Conservation (phyloP, 257 asterid species). For the Verbascum thapsus region DNA sequence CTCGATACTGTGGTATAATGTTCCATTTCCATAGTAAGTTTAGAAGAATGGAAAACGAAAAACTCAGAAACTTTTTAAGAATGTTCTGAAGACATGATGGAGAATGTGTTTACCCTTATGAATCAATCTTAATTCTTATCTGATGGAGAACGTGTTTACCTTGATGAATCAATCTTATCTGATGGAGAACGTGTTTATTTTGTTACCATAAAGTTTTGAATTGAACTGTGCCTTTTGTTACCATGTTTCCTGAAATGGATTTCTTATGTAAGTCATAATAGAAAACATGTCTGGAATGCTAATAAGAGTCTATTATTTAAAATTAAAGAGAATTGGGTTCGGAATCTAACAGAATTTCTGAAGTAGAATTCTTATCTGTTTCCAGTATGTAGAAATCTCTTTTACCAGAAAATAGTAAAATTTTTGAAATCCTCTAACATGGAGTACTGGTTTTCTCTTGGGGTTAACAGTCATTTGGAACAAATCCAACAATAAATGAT, state of each 20-base stretch:
- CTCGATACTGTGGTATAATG: constrained; percentile 16
- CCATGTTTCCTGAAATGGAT: neutral
- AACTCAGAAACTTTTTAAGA: neutral
- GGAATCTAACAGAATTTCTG: neutral
- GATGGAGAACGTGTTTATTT: too few species aligned
- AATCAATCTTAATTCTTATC: neutral
- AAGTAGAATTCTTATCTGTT: neutral
- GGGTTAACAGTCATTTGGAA: neutral
- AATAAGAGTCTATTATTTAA: neutral
- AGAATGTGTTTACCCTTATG: neutral
- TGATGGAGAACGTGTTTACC: too few species aligned
- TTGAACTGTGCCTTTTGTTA: too few species aligned
- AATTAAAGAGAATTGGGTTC: neutral
- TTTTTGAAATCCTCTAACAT: too few species aligned
- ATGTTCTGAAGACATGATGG: constrained; percentile 3
- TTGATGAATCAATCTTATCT: too few species aligned
- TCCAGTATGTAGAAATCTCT: neutral
- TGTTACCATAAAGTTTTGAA: too few species aligned
- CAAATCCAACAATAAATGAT: neutral
- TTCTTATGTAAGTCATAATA: neutral
- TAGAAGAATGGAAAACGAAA: constrained; percentile 12
- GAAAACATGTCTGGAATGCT: constrained; percentile 2
- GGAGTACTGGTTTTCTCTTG: neutral
- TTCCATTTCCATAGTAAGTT: constrained; percentile 5
- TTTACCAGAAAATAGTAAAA: neutral